Evolutionary conservation across 192 early-diverging fungal genomes (phyloP).

Genomic region (Fimicolochytrium jonesii): DNA sequence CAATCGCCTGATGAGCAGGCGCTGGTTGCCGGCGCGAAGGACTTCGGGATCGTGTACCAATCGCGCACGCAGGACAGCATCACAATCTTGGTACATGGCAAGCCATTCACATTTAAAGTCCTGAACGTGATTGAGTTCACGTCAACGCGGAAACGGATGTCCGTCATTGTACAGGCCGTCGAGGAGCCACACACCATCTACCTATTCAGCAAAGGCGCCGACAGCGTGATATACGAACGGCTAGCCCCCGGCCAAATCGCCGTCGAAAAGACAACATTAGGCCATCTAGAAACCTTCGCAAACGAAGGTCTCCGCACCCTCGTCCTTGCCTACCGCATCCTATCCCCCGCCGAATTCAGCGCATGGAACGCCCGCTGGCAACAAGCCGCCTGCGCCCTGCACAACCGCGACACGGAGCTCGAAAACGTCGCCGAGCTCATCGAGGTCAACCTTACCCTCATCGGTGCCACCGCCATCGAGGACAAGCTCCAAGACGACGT

Average conservation of each 20-base stretch:
- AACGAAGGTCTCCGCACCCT: constrained; percentile 74
- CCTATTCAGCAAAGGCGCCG: constrained; percentile 43
- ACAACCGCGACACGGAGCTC: constrained; percentile 73
- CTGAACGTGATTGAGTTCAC: constrained; percentile 43
- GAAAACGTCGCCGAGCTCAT: constrained; percentile 73
- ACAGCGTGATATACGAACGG: constrained; percentile 36
- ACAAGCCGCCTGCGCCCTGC: constrained; percentile 65
- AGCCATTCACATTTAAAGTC: constrained; percentile 9
- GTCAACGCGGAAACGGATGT: constrained; percentile 41
- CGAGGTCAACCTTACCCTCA: constrained; percentile 67
- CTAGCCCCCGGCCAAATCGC: constrained; percentile 11
- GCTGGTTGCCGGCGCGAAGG: constrained; percentile 72
- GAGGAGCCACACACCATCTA: constrained; percentile 15
- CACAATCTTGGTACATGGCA: constrained; percentile 5
- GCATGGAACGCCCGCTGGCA: constrained; percentile 69
- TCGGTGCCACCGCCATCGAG: constrained; percentile 87
- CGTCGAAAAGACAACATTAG: constrained; percentile 20
- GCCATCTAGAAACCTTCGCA: constrained; percentile 35
- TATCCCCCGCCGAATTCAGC: constrained; percentile 70
- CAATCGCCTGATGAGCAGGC: constrained; percentile 86
- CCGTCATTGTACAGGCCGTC: constrained; percentile 21
- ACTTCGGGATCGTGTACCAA: constrained; percentile 54
- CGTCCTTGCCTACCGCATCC: constrained; percentile 72
- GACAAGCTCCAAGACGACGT: constrained; percentile 85
- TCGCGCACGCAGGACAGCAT: constrained; percentile 25